Percentiles rank a stretch among this genome's conserved stretches.
These are phyloP conservation scores for Ogataea parapolymorpha DNA, from an alignment of 805 yeast genomes.

Conservation along the genomic window DNA sequence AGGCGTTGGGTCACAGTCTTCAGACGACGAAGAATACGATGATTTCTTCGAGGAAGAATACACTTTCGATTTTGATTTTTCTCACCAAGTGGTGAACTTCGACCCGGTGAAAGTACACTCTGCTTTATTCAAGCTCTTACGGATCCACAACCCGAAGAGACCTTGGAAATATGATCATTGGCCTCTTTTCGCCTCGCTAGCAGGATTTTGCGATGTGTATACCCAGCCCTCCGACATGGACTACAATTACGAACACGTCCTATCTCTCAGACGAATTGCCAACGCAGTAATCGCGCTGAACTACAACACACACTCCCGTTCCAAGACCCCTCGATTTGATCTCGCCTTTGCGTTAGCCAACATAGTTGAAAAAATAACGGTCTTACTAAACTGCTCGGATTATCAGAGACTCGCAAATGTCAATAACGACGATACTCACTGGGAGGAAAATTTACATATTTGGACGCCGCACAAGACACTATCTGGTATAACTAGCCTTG, in stretches of 20 bases:
- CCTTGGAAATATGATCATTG: conserved; percentile 15
- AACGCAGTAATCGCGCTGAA: conserved; percentile 47
- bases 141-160: conserved; percentile 17
- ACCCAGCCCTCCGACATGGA: conserved; percentile 69
- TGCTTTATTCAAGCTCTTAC: conserved; percentile 28
- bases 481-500: conserved; percentile 20
- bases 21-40: conserved; percentile 10
- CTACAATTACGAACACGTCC: conserved; percentile 39
- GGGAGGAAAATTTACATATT: conserved; percentile 30
- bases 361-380: conserved; percentile 38
- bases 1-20: background rate
- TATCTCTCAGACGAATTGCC: conserved; percentile 56
- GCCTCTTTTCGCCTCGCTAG: conserved; percentile 29
- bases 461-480: conserved; percentile 39
- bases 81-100: conserved; percentile 19
- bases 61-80: conserved; percentile 29
- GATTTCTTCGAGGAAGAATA: conserved; percentile 27
- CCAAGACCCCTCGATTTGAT: conserved; percentile 33
- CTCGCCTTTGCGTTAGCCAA: conserved; percentile 31
- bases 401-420: conserved; percentile 39
- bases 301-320: conserved; percentile 12
- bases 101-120: conserved; percentile 31
- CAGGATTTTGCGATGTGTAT: conserved; percentile 53
- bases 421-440: conserved; percentile 37
- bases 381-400: conserved; percentile 39